Conservation (phyloP, 139 green algal species). For the Micractinium conductrix region DNA sequence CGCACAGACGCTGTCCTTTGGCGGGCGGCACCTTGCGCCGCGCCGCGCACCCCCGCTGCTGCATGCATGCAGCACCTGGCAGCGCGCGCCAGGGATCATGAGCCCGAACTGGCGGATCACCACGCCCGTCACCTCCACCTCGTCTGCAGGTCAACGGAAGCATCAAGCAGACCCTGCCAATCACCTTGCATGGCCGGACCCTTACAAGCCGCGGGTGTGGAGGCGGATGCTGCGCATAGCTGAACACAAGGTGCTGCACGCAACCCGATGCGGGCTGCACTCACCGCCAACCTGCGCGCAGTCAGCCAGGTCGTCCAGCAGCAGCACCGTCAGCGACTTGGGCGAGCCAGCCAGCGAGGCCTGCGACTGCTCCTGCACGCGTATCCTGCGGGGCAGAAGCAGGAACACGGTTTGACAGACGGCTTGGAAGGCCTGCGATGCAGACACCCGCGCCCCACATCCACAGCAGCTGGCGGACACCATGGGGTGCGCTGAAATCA, state of each 20-base stretch:
- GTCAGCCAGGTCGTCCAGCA: constrained; percentile 90
- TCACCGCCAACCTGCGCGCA: constrained; percentile 69
- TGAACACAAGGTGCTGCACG: not conserved
- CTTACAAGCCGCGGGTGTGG: no score
- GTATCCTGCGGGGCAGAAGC: no score
- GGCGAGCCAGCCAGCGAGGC: constrained; percentile 55
- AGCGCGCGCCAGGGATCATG: constrained; percentile 60
- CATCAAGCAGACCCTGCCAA: not conserved
- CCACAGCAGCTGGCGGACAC: no score
- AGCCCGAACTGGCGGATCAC: constrained; percentile 70
- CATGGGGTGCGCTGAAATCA: no score
- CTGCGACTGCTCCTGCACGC: constrained; percentile 73
- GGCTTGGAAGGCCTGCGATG: no score
- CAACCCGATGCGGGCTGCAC: not conserved
- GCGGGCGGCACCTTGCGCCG: no score
- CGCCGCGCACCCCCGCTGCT: no score
- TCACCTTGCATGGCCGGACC: not conserved
- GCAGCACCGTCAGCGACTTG: constrained; percentile 68
- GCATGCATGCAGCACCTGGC: no score
- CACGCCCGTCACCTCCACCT: constrained; percentile 84
- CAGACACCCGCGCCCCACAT: no score
- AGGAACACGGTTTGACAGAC: no score
- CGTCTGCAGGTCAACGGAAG: constrained; percentile 54
- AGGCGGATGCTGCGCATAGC: no score
- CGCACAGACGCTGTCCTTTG: no score